phyloP scores from a whole-genome alignment of 1,284 basidiomycete genomes.

The Ganoderma leucocontextum region DNA sequence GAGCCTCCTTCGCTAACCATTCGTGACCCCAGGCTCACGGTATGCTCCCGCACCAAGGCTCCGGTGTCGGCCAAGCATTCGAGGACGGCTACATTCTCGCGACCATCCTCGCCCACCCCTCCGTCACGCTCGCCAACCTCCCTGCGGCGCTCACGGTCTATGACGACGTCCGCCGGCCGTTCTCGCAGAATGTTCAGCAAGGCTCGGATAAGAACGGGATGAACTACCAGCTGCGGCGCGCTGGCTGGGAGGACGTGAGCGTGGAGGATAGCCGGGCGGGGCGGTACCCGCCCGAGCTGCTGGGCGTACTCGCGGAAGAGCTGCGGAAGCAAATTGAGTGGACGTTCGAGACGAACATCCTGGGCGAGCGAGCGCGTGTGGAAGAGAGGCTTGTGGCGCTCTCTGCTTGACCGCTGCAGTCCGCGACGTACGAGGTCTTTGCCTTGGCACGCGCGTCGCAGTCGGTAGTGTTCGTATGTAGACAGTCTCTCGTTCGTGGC shows the following conservation, averaged over 20 bases:
- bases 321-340: not conserved
- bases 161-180: conserved; percentile 44
- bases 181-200: conserved; percentile 21
- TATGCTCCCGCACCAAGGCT: conserved; percentile 47
- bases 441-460: too few relatives aligned
- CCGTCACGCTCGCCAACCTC: conserved; percentile 39
- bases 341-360: conserved; percentile 26
- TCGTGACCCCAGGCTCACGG: conserved; percentile 21
- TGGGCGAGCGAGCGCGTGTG: not conserved
- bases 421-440: too few relatives aligned
- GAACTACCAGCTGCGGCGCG: conserved; percentile 8
- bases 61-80: conserved; percentile 50
- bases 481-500: too few relatives aligned
- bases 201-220: conserved; percentile 14
- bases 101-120: conserved; percentile 42
- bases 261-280: conserved; percentile 19
- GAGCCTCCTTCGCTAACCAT: conserved; percentile 21
- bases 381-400: not conserved
- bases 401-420: not conserved
- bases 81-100: conserved; percentile 42
- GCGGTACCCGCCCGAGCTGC: conserved; percentile 5
- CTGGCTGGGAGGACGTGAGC: conserved; percentile 10
- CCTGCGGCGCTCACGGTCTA: conserved; percentile 43
- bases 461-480: too few relatives aligned
- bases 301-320: conserved; percentile 4